phyloP scores from a whole-genome alignment of 805 yeast species.

The Pichia phayaonensis region DNA sequence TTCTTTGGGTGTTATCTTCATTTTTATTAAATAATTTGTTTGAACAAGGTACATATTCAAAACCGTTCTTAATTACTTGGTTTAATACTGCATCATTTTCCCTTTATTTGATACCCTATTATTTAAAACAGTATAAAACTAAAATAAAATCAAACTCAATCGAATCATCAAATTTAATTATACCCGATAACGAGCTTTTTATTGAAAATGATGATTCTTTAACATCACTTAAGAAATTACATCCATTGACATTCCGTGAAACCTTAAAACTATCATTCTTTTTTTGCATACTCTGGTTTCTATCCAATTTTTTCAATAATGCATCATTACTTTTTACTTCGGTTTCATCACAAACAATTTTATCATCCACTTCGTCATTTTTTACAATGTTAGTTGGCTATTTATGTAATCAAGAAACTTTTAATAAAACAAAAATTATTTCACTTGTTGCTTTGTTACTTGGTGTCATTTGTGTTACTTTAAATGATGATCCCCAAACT shows the following conservation, averaged over 20 bases:
- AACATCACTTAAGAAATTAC: background rate
- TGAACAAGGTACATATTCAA: conserved; percentile 58
- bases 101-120: conserved; percentile 64
- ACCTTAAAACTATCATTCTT: conserved; percentile 71
- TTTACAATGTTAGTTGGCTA: conserved; percentile 84
- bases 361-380: conserved; percentile 87
- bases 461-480: conserved; percentile 78
- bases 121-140: conserved; percentile 12
- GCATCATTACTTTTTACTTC: conserved; percentile 82
- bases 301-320: conserved; percentile 83
- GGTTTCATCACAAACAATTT: conserved; percentile 89
- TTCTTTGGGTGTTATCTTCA: conserved; percentile 87
- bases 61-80: conserved; percentile 91
- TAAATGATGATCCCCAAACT: conserved; percentile 45
- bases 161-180: conserved; percentile 1
- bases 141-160: background rate
- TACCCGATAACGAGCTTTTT: background rate
- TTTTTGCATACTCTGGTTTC: conserved; percentile 84
- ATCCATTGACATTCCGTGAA: conserved; percentile 40
- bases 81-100: conserved; percentile 81
- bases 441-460: conserved; percentile 66
- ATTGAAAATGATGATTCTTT: conserved; percentile 2
- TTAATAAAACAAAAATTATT: conserved; percentile 54
- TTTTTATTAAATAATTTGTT: conserved; percentile 74
- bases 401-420: conserved; percentile 58